These are phyloP conservation scores for Calonectria hawksworthii DNA, from an alignment of 2,329 filamentous ascomycete species.

Conservation along the genomic window DNA sequence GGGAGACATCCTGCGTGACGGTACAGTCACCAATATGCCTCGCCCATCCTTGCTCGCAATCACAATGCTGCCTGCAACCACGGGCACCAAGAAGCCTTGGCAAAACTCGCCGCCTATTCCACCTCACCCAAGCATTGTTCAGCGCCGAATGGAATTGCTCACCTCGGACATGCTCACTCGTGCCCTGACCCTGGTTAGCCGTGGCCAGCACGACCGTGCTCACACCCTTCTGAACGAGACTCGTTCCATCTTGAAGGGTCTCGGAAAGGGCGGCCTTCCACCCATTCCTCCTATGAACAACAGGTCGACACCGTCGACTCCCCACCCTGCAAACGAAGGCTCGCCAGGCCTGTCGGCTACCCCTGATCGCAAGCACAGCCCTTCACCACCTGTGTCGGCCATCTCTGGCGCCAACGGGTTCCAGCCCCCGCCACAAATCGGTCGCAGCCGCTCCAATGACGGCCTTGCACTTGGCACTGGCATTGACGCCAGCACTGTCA, in stretches of 20 bases:
- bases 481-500: conserved; percentile 87
- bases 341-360: conserved; percentile 61
- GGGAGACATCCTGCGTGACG: conserved; percentile 93
- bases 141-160: conserved; percentile 96
- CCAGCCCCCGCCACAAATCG: conserved; percentile 57
- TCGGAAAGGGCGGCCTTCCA: conserved; percentile 94
- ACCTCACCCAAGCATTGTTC: conserved; percentile 93
- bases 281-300: conserved; percentile 78
- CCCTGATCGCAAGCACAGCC: conserved; percentile 69
- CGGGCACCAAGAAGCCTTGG: conserved; percentile 76
- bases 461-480: conserved; percentile 74
- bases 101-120: conserved; percentile 84
- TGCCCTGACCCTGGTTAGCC: conserved; percentile 89
- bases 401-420: conserved; percentile 57
- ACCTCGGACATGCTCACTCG: conserved; percentile 98
- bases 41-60: conserved; percentile 93
- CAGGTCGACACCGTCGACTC: conserved; percentile 63
- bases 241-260: conserved; percentile 92
- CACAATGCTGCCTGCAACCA: conserved; percentile 86
- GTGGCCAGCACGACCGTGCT: conserved; percentile 93
- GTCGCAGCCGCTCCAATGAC: conserved; percentile 68
- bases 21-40: conserved; percentile 86
- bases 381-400: conserved; percentile 66
- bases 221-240: conserved; percentile 95
- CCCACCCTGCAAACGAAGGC: conserved; percentile 59